Percentiles rank a stretch among this genome's conserved stretches.
Evolutionary conservation across 768 basidiomycete genomes (phyloP).

Genomic region (Phlebiopsis gigantea): DNA sequence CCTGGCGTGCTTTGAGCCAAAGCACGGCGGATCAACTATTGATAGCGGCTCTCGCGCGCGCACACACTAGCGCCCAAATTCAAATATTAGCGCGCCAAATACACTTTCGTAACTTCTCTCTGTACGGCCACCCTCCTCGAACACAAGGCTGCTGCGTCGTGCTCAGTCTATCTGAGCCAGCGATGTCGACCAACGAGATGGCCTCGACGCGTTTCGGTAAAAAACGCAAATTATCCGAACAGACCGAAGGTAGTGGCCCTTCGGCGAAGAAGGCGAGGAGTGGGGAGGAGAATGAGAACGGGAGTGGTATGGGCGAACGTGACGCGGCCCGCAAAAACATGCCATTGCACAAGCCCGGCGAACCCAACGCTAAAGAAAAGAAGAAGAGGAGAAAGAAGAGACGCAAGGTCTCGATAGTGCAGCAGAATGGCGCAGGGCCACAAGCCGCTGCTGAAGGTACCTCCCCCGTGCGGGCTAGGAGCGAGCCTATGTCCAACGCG

Average conservation of each 20-base stretch:
- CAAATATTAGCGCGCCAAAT: neutral
- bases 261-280: neutral
- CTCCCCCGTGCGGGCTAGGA: neutral
- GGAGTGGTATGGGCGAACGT: neutral
- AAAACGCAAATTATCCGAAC: neutral
- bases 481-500: neutral
- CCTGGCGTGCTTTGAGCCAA: neutral
- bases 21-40: neutral
- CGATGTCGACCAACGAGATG: neutral
- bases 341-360: neutral
- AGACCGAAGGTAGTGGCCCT: neutral
- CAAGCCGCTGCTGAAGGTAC: neutral
- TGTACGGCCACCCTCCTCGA: neutral
- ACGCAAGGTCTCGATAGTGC: conserved; percentile 20
- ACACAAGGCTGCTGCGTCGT: neutral
- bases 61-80: neutral
- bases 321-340: neutral
- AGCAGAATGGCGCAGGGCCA: neutral
- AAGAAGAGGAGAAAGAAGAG: conserved; percentile 25
- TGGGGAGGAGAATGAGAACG: neutral
- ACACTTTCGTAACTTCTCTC: neutral
- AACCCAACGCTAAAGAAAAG: conserved; percentile 11
- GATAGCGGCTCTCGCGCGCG: neutral
- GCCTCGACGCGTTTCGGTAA: neutral
- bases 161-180: too few relatives aligned